Evolutionary conservation across 805 yeast species (phyloP).

Genomic region (Yueomyces sp.): DNA sequence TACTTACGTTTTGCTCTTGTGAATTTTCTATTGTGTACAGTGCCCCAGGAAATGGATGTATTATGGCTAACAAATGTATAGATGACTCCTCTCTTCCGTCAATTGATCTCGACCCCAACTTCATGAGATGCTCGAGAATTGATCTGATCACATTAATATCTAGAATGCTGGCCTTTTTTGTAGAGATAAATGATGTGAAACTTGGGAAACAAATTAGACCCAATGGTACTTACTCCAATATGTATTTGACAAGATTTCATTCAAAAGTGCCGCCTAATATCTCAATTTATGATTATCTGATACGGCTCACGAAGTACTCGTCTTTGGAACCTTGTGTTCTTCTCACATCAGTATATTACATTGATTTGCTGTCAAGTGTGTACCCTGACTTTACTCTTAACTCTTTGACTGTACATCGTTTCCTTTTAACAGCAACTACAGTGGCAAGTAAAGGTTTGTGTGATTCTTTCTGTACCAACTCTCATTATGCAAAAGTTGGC

Average conservation of each 20-base stretch:
- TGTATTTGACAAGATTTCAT: conserved; percentile 70
- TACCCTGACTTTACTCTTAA: conserved; percentile 74
- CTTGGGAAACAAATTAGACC: conserved; percentile 17
- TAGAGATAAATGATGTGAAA: conserved; percentile 51
- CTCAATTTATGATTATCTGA: conserved; percentile 62
- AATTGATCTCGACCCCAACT: background rate
- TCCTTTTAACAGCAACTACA: conserved; percentile 78
- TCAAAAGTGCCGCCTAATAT: conserved; percentile 87
- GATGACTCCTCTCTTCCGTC: background rate
- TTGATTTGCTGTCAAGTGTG: conserved; percentile 67
- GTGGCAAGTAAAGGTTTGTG: conserved; percentile 84
- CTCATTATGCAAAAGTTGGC: conserved; percentile 92
- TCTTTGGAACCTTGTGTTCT: conserved; percentile 74
- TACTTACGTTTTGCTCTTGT: no score
- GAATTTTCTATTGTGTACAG: no score
- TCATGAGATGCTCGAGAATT: conserved; percentile 52
- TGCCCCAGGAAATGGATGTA: no score
- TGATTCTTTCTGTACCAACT: conserved; percentile 86
- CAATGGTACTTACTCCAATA: conserved; percentile 9
- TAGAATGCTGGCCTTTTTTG: conserved; percentile 67
- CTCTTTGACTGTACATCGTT: conserved; percentile 88
- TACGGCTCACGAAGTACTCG: conserved; percentile 71
- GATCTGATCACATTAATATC: conserved; percentile 63
- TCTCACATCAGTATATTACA: conserved; percentile 74
- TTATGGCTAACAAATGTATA: no score